Evolutionary conservation across 306 rosid genomes (phyloP).

Genomic region (Acacia acuminata): DNA sequence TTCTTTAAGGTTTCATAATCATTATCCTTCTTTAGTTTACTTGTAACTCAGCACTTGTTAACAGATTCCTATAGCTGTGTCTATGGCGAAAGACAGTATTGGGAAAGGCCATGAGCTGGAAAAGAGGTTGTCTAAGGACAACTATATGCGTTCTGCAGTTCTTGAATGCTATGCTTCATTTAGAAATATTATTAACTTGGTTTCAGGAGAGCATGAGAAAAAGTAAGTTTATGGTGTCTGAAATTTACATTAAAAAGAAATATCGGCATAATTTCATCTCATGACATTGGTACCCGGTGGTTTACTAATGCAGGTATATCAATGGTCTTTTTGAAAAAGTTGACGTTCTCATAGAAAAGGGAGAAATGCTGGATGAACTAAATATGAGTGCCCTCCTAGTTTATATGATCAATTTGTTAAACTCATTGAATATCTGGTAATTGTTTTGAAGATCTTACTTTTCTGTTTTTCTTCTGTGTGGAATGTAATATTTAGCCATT

Average conservation of each 20-base stretch:
- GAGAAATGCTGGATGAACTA: slow-evolving; percentile 44
- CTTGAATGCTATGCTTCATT: slow-evolving; percentile 82
- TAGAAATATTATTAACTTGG: slow-evolving; percentile 68
- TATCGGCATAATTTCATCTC: slow-evolving; percentile 12
- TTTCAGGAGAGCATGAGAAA: slow-evolving; percentile 75
- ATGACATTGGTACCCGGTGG: slow-evolving; percentile 30
- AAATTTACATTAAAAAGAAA: slow-evolving; percentile 22
- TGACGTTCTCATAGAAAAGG: slow-evolving; percentile 48
- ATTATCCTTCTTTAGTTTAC: slow-evolving; percentile 27
- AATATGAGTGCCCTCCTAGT: slow-evolving; percentile 73
- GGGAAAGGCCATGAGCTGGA: slow-evolving; percentile 73
- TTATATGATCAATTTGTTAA: slow-evolving; percentile 61
- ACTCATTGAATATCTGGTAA: slow-evolving; percentile 77
- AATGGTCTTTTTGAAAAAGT: slow-evolving; percentile 60
- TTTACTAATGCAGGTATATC: slow-evolving; percentile 63
- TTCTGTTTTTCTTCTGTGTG: slow-evolving; percentile 24
- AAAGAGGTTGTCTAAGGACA: slow-evolving; percentile 69
- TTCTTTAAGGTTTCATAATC: slow-evolving; percentile 23
- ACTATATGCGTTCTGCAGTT: slow-evolving; percentile 83
- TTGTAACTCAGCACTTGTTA: slow-evolving; percentile 20
- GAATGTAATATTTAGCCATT: slow-evolving; percentile 20
- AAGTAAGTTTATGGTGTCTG: slow-evolving; percentile 45
- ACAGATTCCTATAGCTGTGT: slow-evolving; percentile 93
- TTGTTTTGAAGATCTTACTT: slow-evolving; percentile 27
- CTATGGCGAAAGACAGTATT: slow-evolving; percentile 89